Evolutionary conservation across 2,329 filamentous ascomycete species (phyloP), one percentile per base, ranked within the genome.

Genomic region (Diplodia mutila): DNA sequence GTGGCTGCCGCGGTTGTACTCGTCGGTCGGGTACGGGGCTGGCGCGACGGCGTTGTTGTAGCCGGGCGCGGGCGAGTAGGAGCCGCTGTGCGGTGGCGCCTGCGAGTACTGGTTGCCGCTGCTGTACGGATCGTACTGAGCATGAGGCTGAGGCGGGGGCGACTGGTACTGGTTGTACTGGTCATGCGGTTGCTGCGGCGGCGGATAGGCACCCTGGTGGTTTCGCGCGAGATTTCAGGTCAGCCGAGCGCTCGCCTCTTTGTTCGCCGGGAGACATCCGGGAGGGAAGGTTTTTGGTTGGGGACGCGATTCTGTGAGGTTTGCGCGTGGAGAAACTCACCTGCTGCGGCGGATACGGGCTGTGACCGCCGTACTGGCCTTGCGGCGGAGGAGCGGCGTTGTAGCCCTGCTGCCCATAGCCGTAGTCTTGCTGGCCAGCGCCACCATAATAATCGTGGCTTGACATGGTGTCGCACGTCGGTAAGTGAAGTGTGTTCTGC

Each of bases 381-480:
- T 61, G 39, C 21, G 27, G 57, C 39, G 57, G 57, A 14, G 66
- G 69, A 32, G 68, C 67, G 5, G 57, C 72, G 51, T 73, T 72
- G 59, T 76, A 51, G 21, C 54, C 53, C 16, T 66, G 65, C 54
- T 66, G 63, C 34, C 37, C 34, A 37, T 57, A 66, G 68, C 65
- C 67, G 61, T 71, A 70, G 52, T 67, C 68, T 21, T 69, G 70
- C 42, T 72, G 72, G 27, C 72, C 69, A 27, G 75, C 72, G 37
- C 73, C 73, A 63, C 76, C 75, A 72, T 79, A 79, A 68, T 78
- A 79, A 57, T 76, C 75, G 67, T 76, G 69, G 55, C 69, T 75
- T 21, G 73, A 71, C 74, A 75, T 75, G 61, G 5, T 46, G 8
- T 42, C 39, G 39, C 39, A 7, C 37, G 18, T 18, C 39, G 14